Evolutionary conservation across 2,329 filamentous ascomycete species (phyloP), one percentile per base, ranked within the genome.

Genomic region (Cladophialophora yegresii): DNA sequence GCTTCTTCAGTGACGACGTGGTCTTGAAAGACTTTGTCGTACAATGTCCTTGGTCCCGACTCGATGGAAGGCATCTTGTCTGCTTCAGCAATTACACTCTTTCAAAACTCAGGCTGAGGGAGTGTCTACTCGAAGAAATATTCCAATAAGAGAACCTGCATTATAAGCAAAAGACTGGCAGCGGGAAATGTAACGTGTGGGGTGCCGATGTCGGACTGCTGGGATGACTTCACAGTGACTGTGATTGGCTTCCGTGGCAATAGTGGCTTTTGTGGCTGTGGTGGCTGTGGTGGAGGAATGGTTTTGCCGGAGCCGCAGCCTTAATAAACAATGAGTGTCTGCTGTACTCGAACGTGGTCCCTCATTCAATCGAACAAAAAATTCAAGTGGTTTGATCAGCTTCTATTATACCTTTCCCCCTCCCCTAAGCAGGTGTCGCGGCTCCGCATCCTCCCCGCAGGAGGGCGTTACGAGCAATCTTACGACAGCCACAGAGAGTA

Each of bases 1-100:
- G 92, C 86, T 84, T 93, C 91, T 85, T 96, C 90, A 75, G 97
- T 91, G 75, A 99, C 93, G 73, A 98, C 89, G 78, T 99, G 95
- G 81, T 89, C 89, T 73, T 91, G 87, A 74, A 98, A 89, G 79
- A 98, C 93, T 87, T 98, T 98, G 85, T 98, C 93, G 81, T 98
- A 98, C 75, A 97, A 85, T 72, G 93, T 96, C 79, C 88, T 88
- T 61, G 91, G 91, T 70, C 83, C 84, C 77, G 83, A 82, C 71
- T 89, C 87, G 72, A 85, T 86, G 75, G 83, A 85, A 76, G 92
- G 92, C 92, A 96, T 96, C 73, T 77, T 87, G 82, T 54, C 7
- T 53, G 26, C 40, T 43, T 16, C 40, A 58, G 40, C 54, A 43
- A 49, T 50, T 43, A 22, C 22, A 32, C 32, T 23, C 32, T 33